These are phyloP conservation scores for Pseudozyma hubeiensis DNA, from an alignment of 1,284 basidiomycete genomes.

Conservation along the genomic window DNA sequence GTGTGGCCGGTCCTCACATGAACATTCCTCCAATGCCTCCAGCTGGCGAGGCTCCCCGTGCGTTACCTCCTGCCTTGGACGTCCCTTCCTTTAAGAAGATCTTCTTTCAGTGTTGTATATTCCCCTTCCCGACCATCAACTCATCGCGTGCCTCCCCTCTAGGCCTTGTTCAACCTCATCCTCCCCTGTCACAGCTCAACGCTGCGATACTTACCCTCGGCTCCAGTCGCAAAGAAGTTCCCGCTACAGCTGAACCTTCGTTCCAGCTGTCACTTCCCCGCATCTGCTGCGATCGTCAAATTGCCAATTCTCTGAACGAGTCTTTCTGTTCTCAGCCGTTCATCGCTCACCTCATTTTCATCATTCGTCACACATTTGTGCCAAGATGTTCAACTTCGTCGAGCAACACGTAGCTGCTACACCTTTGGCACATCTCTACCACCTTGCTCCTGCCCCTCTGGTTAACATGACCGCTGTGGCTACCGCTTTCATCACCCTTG, in stretches of 20 bases:
- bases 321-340: neutral
- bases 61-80: neutral
- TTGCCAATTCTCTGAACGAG: no score
- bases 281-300: no score
- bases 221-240: neutral
- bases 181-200: conserved; percentile 35
- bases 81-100: conserved; percentile 32
- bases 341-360: neutral
- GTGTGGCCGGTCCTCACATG: neutral
- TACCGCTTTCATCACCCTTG: conserved; percentile 22
- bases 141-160: conserved; percentile 7
- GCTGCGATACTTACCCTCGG: conserved; percentile 17
- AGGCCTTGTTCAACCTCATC: conserved; percentile 31
- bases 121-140: conserved; percentile 12
- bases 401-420: conserved; percentile 26
- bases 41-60: neutral
- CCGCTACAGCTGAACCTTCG: no score
- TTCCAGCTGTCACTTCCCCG: neutral
- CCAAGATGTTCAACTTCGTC: conserved; percentile 26
- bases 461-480: conserved; percentile 32
- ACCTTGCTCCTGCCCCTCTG: conserved; percentile 24
- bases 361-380: neutral
- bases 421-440: conserved; percentile 41
- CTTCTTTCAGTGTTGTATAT: neutral
- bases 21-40: neutral